Percentiles rank a stretch among this genome's conserved stretches.
phyloP scores from a whole-genome alignment of 768 basidiomycete species.

The Pulveroboletus sp. region DNA sequence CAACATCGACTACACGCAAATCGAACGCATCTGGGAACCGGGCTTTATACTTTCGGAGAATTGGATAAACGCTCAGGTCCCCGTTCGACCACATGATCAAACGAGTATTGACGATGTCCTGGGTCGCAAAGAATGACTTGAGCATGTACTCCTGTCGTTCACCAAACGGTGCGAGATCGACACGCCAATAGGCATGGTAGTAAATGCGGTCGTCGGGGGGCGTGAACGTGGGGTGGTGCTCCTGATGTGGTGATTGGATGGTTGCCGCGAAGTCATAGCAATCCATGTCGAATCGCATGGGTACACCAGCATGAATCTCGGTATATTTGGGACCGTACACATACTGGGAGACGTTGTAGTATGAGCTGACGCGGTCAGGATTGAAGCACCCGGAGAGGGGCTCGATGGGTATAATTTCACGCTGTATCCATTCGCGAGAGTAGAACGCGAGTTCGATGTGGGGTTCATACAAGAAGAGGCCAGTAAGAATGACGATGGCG shows the following conservation, averaged over 20 bases:
- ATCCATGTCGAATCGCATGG: conserved; percentile 74
- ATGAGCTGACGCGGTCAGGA: conserved; percentile 49
- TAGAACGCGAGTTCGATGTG: conserved; percentile 86
- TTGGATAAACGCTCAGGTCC: conserved; percentile 50
- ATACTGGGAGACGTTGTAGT: conserved; percentile 63
- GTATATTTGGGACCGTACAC: conserved; percentile 61
- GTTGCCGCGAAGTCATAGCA: conserved; percentile 93
- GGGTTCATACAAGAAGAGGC: conserved; percentile 64
- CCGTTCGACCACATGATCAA: conserved; percentile 93
- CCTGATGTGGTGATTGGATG: conserved; percentile 39
- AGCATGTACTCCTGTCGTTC: conserved; percentile 86
- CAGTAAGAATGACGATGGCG: conserved; percentile 39
- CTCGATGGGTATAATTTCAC: conserved; percentile 61
- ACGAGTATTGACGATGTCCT: conserved; percentile 56
- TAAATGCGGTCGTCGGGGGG: conserved; percentile 45
- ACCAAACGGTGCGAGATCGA: conserved; percentile 77
- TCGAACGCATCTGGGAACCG: conserved; percentile 70
- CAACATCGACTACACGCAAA: conserved; percentile 65
- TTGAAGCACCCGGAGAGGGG: conserved; percentile 76
- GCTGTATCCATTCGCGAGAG: conserved; percentile 65
- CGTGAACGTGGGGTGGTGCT: conserved; percentile 8
- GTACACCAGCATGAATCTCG: conserved; percentile 76
- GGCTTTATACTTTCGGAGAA: conserved; percentile 54
- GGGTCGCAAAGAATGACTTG: conserved; percentile 92
- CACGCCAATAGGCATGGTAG: conserved; percentile 94